phyloP scores from a whole-genome alignment of 2,329 filamentous ascomycete genomes.

The Trichoderma atroviride region DNA sequence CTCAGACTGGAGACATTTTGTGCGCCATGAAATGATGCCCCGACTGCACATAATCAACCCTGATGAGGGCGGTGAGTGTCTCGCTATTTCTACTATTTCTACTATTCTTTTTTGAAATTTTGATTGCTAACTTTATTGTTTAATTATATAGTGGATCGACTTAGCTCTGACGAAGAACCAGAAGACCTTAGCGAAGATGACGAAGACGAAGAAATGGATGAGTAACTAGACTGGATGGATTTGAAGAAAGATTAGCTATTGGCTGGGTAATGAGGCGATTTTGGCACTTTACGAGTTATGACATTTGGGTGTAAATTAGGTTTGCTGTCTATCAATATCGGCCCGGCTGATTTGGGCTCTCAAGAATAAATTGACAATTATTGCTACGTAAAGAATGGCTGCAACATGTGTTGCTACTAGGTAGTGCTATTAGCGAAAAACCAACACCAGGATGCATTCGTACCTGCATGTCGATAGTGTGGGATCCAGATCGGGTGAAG shows the following conservation, averaged over 20 bases:
- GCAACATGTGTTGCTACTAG: background rate
- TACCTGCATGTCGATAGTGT: too few relatives aligned
- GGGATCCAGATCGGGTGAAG: too few relatives aligned
- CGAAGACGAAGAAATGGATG: background rate
- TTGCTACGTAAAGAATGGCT: background rate
- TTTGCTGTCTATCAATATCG: background rate
- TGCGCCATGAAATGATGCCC: conserved; percentile 36
- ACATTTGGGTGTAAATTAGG: background rate
- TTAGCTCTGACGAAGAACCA: background rate
- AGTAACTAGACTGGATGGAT: background rate
- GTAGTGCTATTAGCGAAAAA: too few relatives aligned
- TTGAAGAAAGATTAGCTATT: too few relatives aligned
- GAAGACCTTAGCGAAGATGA: background rate
- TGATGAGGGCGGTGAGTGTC: background rate
- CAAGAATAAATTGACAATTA: background rate
- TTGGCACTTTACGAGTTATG: background rate
- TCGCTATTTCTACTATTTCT: background rate
- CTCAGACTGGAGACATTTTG: conserved; percentile 41
- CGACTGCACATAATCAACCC: background rate
- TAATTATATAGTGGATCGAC: background rate
- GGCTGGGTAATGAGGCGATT: background rate
- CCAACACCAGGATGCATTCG: too few relatives aligned
- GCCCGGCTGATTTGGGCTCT: background rate
- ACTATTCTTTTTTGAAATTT: background rate
- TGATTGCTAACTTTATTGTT: background rate